Base-by-base conservation (phyloP, 1,284 basidiomycete genomes). In the Jaminaea rosea region DNA sequence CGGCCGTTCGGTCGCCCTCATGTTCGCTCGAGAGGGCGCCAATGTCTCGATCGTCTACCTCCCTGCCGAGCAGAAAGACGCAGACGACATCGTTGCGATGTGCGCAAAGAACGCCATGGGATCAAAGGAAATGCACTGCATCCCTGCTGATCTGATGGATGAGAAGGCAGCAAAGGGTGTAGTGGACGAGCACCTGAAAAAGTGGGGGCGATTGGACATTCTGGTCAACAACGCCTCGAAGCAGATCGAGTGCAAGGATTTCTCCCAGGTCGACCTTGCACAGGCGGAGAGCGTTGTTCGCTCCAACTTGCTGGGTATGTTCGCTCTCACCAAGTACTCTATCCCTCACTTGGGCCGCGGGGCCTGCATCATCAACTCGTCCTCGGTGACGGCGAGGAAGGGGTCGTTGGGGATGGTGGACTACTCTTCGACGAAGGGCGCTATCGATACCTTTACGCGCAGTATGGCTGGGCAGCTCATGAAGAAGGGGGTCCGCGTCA, bases 21-120 rank as follows among this genome's bases (percentile, higher is more conserved):
- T 81, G 69, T 83, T 82, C 59, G 82, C 82, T 1, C 77, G 82
- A 15, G 83, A 85, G 66, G 83, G 83, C 1, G 78, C 80, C 13
- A 81, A 82, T 46, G 78, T 85, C n/a, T 82, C 82, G 0, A 81
- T 85, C 55, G 77, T 78, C n/a, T 80, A 83, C 69, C 77, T 84
- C 1, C 79, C 81, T 4, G 76, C 81, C 59, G 83, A 84, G 72
- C 75, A 81, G 59, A 75, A 78, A 53, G 84, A 85, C 70, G 65
- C 59, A 17, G 46, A 62, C 5, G 37, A 31, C 17, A 58, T 65
- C n/a, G 59, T 59, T 44, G 44, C 54, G 51, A 47, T 65, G 4
- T 58, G 59, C 29, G 44, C 48, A 15, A 36, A 60, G 29, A 56
- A 58, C 1, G 62, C 65, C 21, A 67, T 62, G 63, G 65, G 63